Percentiles rank a stretch among this genome's conserved stretches.
These are phyloP conservation scores for Pyrus communis DNA, from an alignment of 306 rosid species.

Conservation along the genomic window DNA sequence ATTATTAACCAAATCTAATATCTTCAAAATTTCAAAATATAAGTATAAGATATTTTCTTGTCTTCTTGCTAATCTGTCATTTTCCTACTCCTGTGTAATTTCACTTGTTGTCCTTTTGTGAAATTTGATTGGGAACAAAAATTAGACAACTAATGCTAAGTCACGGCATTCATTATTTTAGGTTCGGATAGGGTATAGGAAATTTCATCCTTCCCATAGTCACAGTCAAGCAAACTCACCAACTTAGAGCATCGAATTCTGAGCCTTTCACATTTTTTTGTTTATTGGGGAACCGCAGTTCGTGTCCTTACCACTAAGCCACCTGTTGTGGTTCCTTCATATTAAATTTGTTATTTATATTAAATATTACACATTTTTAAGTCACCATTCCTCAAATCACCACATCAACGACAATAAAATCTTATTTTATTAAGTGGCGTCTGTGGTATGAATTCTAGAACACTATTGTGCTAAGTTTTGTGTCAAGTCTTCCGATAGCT, in stretches of 20 bases:
- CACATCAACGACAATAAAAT: too few species aligned
- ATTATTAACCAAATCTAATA: not conserved
- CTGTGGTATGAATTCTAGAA: too few species aligned
- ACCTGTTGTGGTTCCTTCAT: too few species aligned
- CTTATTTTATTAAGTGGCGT: too few species aligned
- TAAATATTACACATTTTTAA: not conserved
- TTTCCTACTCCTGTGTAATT: not conserved
- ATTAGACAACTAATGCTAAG: fast-evolving
- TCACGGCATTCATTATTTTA: too few species aligned
- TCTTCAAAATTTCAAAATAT: not conserved
- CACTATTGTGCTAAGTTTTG: fast-evolving
- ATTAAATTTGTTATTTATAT: too few species aligned
- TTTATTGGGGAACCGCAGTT: too few species aligned
- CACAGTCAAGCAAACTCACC: too few species aligned
- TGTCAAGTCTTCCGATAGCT: too few species aligned
- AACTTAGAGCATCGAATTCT: fast-evolving
- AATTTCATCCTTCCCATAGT: fast-evolving
- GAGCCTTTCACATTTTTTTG: too few species aligned
- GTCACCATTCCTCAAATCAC: too few species aligned
- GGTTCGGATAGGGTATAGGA: fast-evolving
- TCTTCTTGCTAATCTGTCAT: not conserved
- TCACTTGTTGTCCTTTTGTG: not conserved
- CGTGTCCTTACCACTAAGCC: too few species aligned
- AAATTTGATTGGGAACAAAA: not conserved
- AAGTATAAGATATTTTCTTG: not conserved